These are phyloP conservation scores for Micractinium sp. DNA, from an alignment of 139 green algal species.

Conservation along the genomic window DNA sequence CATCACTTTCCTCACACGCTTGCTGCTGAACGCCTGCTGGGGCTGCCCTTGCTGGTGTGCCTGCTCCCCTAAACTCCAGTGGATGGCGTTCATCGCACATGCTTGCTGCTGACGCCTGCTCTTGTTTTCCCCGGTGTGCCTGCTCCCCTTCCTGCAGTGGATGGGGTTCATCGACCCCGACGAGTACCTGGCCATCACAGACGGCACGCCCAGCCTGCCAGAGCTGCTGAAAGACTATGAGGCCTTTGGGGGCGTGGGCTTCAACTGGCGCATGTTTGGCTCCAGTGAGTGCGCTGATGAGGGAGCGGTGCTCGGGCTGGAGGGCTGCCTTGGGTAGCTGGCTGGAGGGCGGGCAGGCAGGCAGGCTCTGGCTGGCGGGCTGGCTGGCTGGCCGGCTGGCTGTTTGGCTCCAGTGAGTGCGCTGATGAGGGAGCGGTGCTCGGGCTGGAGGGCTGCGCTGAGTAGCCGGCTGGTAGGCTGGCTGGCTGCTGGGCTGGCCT, in stretches of 20 bases:
- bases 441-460: not conserved
- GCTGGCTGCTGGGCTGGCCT: no score
- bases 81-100: no score
- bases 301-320: not conserved
- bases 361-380: no score
- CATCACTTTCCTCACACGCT: no score
- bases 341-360: no score
- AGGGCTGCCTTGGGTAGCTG: not conserved
- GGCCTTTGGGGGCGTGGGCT: not conserved
- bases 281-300: not conserved
- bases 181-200: not conserved
- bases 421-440: not conserved
- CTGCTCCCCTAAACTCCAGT: no score
- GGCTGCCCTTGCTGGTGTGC: no score
- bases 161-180: not conserved
- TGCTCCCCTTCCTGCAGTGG: not conserved
- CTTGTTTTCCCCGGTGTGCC: no score
- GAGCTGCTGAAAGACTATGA: not conserved
- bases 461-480: no score
- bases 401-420: not conserved
- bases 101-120: no score
- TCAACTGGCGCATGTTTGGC: conserved; percentile 1
- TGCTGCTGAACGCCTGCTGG: no score
- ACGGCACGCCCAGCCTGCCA: not conserved
- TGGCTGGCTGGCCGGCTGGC: no score